Evolutionary conservation across 805 yeast genomes (phyloP).

Genomic region (Starmerella bombicola): DNA sequence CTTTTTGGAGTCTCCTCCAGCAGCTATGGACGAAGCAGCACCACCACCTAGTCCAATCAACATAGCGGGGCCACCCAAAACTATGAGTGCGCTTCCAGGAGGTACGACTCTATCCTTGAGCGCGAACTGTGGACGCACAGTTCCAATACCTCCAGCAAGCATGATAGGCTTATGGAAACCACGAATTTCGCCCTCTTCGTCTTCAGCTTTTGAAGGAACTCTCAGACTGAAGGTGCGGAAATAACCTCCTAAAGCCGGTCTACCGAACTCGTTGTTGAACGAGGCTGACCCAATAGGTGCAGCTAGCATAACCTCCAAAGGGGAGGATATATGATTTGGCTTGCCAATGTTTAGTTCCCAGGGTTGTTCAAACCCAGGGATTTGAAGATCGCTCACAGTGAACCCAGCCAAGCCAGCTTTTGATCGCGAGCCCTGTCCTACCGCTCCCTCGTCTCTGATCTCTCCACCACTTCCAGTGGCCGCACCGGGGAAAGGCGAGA

Average conservation of each 20-base stretch:
- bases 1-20: conserved; percentile 58
- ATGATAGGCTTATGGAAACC: conserved; percentile 98
- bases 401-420: conserved; percentile 94
- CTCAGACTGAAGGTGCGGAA: conserved; percentile 86
- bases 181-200: conserved; percentile 46
- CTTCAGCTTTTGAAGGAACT: conserved; percentile 48
- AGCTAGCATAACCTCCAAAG: conserved; percentile 89
- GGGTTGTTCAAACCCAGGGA: conserved; percentile 78
- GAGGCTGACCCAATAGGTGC: conserved; percentile 98
- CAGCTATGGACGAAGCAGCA: conserved; percentile 94
- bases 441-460: conserved; percentile 99
- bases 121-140: conserved; percentile 86
- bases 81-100: conserved; percentile 83
- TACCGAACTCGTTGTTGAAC: conserved; percentile 95
- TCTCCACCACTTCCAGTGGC: conserved; percentile 99
- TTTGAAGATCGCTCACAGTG: conserved; percentile 77
- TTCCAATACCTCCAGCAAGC: conserved; percentile 99
- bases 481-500: conserved; percentile 98
- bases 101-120: conserved; percentile 77
- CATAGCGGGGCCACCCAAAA: conserved; percentile 96
- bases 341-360: conserved; percentile 90
- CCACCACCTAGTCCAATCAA: conserved; percentile 99
- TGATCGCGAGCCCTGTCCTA: conserved; percentile 94
- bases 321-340: conserved; percentile 84
- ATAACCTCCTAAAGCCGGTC: conserved; percentile 94